Conservation (phyloP, 2,329 filamentous ascomycete genomes). For the Colletotrichum cordylinicola region DNA sequence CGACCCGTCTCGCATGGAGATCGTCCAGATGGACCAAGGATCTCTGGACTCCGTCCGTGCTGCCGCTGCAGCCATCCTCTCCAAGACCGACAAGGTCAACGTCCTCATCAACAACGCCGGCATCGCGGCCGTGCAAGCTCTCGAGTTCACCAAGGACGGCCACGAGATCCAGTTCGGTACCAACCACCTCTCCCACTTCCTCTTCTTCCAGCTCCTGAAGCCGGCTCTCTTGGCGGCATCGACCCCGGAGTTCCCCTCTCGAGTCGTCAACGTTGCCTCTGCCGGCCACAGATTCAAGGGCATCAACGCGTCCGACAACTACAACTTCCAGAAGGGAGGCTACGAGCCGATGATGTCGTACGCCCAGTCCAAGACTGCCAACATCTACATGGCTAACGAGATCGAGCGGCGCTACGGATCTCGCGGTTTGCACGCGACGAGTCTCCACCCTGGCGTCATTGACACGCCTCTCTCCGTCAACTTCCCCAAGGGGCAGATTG, state of each 20-base stretch:
- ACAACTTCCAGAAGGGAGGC: slow-evolving; percentile 14
- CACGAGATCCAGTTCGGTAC: slow-evolving; percentile 30
- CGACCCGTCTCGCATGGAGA: not conserved
- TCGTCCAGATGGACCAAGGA: not conserved
- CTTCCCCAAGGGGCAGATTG: not conserved
- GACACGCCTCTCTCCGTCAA: not conserved
- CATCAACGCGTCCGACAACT: slow-evolving; percentile 39
- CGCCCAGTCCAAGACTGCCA: slow-evolving; percentile 55
- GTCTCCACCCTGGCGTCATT: slow-evolving; percentile 9
- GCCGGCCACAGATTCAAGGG: slow-evolving; percentile 41
- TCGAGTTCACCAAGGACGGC: slow-evolving; percentile 24
- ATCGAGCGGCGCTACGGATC: slow-evolving; percentile 45
- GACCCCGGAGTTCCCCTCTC: slow-evolving; percentile 41
- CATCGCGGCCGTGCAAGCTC: slow-evolving; percentile 36
- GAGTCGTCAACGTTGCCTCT: slow-evolving; percentile 52
- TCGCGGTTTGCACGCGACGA: slow-evolving; percentile 34
- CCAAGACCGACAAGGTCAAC: slow-evolving; percentile 37
- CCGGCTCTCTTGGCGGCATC: not conserved
- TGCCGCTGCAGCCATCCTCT: slow-evolving; percentile 35
- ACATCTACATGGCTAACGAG: slow-evolving; percentile 55
- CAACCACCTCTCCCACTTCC: slow-evolving; percentile 32
- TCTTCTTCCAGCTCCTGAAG: slow-evolving; percentile 32
- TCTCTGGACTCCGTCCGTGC: slow-evolving; percentile 25
- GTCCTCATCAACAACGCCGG: slow-evolving; percentile 50
- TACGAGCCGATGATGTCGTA: slow-evolving; percentile 46